These are phyloP conservation scores for Physocladia obscura DNA, from an alignment of 192 early-diverging fungal species.

Conservation along the genomic window DNA sequence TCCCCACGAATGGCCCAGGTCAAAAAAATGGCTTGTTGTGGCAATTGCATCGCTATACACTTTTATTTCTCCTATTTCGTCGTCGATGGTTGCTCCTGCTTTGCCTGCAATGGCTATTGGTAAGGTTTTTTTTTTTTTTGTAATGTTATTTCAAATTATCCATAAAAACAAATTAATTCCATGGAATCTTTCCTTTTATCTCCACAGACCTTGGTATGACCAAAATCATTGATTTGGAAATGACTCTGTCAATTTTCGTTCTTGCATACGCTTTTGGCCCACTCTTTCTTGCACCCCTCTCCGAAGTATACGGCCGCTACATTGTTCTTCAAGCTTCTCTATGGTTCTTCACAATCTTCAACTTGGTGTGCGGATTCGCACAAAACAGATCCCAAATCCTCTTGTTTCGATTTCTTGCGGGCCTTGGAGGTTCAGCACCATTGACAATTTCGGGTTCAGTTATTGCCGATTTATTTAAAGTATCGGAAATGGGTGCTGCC, in stretches of 20 bases:
- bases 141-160: not conserved
- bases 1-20: constrained; percentile 2
- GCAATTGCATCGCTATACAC: constrained; percentile 41
- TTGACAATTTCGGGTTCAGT: constrained; percentile 35
- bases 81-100: constrained; percentile 35
- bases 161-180: too few relatives aligned
- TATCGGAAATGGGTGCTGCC: constrained; percentile 52
- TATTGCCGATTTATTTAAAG: constrained; percentile 54
- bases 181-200: not conserved
- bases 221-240: constrained; percentile 36
- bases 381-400: constrained; percentile 38
- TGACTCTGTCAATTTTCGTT: constrained; percentile 47
- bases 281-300: constrained; percentile 52
- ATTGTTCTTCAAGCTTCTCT: constrained; percentile 42
- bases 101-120: not conserved
- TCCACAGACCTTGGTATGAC: constrained; percentile 41
- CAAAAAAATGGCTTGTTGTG: constrained; percentile 37
- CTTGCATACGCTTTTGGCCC: constrained; percentile 53
- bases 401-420: constrained; percentile 47
- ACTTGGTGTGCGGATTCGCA: constrained; percentile 52
- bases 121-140: not conserved
- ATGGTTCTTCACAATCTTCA: constrained; percentile 44
- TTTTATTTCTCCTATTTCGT: constrained; percentile 49
- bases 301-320: constrained; percentile 54
- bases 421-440: constrained; percentile 48